Evolutionary conservation across 345 rosid species (phyloP).

Genomic region (Gossypium mustelinum): DNA sequence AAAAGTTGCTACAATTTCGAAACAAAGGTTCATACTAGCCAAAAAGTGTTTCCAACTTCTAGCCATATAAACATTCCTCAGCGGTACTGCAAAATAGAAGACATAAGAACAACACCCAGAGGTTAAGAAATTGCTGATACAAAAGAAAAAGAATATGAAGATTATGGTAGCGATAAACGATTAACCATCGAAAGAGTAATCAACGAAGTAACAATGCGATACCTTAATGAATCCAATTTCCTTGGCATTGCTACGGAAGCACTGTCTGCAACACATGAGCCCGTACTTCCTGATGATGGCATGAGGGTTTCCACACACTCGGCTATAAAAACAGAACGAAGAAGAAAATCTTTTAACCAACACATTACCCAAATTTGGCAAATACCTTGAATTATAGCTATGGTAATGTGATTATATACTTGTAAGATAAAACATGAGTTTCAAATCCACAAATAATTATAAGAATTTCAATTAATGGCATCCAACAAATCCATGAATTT

Average conservation of each 20-base stretch:
- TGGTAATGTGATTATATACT: no score
- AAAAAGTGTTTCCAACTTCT: neutral
- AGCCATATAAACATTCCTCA: neutral
- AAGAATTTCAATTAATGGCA: no score
- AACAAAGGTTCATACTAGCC: neutral
- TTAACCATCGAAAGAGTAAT: neutral
- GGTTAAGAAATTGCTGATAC: neutral
- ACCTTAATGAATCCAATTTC: conserved; percentile 20
- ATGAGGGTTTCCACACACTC: conserved; percentile 40
- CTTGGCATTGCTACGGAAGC: conserved; percentile 36
- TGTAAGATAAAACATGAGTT: no score
- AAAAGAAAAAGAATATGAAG: neutral
- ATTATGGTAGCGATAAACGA: neutral
- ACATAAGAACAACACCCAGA: neutral
- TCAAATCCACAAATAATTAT: no score
- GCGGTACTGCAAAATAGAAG: conserved; percentile 5
- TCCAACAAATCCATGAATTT: no score
- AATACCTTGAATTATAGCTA: neutral
- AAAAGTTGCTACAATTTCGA: neutral
- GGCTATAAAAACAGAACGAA: conserved; percentile 21
- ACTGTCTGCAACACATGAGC: conserved; percentile 33
- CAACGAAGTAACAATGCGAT: neutral
- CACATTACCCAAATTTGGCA: neutral
- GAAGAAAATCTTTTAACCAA: neutral
- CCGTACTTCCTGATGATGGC: conserved; percentile 37